Conservation (phyloP, 1,139 yeast genomes). For the Pichia kudriavzevii region DNA sequence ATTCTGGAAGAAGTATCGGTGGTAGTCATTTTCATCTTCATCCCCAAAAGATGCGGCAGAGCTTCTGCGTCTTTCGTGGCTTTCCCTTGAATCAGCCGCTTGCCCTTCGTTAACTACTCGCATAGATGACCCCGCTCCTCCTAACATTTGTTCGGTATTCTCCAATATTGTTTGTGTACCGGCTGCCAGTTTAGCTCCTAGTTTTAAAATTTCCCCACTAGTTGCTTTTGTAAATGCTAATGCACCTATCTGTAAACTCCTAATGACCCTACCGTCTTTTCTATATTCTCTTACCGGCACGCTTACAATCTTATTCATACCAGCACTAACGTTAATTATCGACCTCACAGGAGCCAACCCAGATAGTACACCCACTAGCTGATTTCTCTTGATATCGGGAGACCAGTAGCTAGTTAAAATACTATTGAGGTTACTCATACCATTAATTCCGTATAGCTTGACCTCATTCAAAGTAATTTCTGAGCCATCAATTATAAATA, state of each 20-base stretch:
- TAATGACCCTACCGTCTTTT: slow-evolving; percentile 61
- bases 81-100: slow-evolving; percentile 1
- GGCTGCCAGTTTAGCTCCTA: slow-evolving; percentile 81
- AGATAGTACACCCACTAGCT: slow-evolving; percentile 68
- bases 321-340: slow-evolving; percentile 68
- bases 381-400: slow-evolving; percentile 76
- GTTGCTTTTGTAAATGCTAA: slow-evolving; percentile 71
- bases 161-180: slow-evolving; percentile 84
- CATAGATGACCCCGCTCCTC: slow-evolving; percentile 55
- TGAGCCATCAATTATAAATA: slow-evolving; percentile 84
- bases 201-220: slow-evolving; percentile 67
- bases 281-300: slow-evolving; percentile 70
- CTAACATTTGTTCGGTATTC: slow-evolving; percentile 67
- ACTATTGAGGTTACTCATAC: slow-evolving; percentile 52
- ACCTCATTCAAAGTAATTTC: slow-evolving; percentile 56
- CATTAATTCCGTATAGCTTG: slow-evolving; percentile 67
- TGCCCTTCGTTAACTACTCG: slow-evolving; percentile 23
- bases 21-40: slow-evolving; percentile 20
- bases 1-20: slow-evolving; percentile 7
- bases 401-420: slow-evolving; percentile 67
- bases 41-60: slow-evolving; percentile 22
- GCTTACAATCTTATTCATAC: slow-evolving; percentile 64
- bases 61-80: slow-evolving; percentile 7
- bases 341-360: slow-evolving; percentile 83
- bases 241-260: slow-evolving; percentile 75